phyloP scores from a whole-genome alignment of 1,139 yeast genomes.

The Schizosaccharomyces versatilis region DNA sequence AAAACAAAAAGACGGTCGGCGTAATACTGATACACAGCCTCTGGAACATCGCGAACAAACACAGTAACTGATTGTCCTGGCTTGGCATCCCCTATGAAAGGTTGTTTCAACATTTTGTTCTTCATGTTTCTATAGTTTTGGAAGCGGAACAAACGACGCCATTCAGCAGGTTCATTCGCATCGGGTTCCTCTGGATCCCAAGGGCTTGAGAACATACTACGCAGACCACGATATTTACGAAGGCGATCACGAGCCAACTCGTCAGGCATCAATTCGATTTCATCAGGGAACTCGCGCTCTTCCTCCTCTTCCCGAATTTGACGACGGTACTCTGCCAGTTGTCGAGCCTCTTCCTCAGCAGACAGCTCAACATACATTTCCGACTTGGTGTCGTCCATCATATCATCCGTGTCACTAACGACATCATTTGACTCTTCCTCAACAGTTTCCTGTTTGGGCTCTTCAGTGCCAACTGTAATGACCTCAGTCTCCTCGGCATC shows the following conservation, averaged over 20 bases:
- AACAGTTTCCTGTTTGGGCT: neutral
- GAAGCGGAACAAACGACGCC: conserved; percentile 55
- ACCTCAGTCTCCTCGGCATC: conserved; percentile 23
- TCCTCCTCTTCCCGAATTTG: conserved; percentile 35
- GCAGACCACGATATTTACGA: conserved; percentile 63
- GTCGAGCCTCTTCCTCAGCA: conserved; percentile 66
- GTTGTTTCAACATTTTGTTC: conserved; percentile 44
- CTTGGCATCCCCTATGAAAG: conserved; percentile 28
- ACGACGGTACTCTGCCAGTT: conserved; percentile 43
- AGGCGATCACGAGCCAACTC: conserved; percentile 58
- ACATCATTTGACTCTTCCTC: conserved; percentile 16
- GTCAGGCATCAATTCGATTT: conserved; percentile 57
- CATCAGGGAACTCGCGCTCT: conserved; percentile 89
- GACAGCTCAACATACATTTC: conserved; percentile 54
- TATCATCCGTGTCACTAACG: conserved; percentile 19
- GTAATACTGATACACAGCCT: conserved; percentile 19
- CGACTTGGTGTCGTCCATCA: conserved; percentile 19
- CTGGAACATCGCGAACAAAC: conserved; percentile 37
- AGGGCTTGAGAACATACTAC: conserved; percentile 51
- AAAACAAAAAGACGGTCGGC: conserved; percentile 31
- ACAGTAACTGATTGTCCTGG: conserved; percentile 49
- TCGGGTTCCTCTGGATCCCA: conserved; percentile 83
- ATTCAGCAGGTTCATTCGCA: conserved; percentile 50
- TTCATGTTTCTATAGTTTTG: conserved; percentile 59
- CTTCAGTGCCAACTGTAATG: conserved; percentile 3